Conservation (phyloP, 2,329 filamentous ascomycete species). For the Chrysosporium keratinophilum region DNA sequence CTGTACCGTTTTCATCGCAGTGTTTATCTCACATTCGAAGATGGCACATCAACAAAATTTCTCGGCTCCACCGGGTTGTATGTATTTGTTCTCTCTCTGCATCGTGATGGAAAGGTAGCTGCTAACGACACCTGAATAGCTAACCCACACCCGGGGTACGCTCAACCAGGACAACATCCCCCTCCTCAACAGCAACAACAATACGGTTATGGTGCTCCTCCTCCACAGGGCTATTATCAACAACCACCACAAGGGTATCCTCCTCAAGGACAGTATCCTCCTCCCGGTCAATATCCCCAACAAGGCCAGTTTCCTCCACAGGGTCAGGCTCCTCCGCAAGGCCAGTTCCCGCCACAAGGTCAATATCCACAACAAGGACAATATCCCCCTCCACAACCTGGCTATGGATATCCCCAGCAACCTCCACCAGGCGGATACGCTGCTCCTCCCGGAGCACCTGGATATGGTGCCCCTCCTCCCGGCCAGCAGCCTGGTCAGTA, state of each 20-base stretch:
- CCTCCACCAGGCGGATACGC: constrained; percentile 6
- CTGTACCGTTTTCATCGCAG: not conserved
- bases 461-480: constrained; percentile 7
- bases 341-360: constrained; percentile 8
- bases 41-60: constrained; percentile 4
- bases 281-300: constrained; percentile 13
- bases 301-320: constrained; percentile 15
- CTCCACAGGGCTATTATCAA: constrained; percentile 12
- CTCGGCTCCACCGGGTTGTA: not conserved
- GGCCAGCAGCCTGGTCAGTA: constrained; percentile 6
- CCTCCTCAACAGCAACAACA: constrained; percentile 2
- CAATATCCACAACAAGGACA: constrained; percentile 2
- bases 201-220: constrained; percentile 6
- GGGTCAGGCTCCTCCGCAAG: constrained; percentile 13
- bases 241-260: constrained; percentile 7
- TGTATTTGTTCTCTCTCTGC: not conserved
- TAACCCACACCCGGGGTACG: not conserved
- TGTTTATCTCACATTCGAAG: not conserved
- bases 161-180: constrained; percentile 8
- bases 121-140: not conserved
- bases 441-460: not conserved
- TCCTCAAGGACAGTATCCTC: constrained; percentile 14
- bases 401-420: constrained; percentile 9
- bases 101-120: not conserved
- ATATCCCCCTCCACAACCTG: constrained; percentile 6